These are phyloP conservation scores for Chalciporus pseudorubinellus DNA, from an alignment of 768 basidiomycete species.

Conservation along the genomic window DNA sequence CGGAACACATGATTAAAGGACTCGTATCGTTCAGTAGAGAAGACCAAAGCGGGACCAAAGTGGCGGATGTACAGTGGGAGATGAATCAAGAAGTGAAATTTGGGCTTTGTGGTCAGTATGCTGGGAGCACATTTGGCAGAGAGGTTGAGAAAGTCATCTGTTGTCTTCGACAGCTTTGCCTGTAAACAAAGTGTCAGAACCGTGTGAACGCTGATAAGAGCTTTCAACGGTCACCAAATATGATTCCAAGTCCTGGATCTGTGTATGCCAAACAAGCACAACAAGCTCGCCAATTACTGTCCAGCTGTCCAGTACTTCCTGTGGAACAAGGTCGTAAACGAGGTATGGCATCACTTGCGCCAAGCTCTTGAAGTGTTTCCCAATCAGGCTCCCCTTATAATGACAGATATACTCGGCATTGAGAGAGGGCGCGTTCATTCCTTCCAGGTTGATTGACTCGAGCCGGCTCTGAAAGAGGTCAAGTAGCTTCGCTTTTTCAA, in stretches of 20 bases:
- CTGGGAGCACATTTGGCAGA: too few species aligned
- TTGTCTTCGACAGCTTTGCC: too few species aligned
- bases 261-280: conserved; percentile 39
- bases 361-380: conserved; percentile 32
- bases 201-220: too few species aligned
- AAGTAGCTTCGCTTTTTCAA: conserved; percentile 22
- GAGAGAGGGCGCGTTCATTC: conserved; percentile 27
- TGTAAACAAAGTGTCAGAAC: too few species aligned
- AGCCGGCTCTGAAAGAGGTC: conserved; percentile 23
- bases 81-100: too few species aligned
- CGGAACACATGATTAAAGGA: too few species aligned
- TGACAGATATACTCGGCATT: conserved; percentile 32
- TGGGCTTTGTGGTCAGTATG: too few species aligned
- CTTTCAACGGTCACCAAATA: too few species aligned
- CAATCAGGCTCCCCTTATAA: conserved; percentile 30
- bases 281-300: conserved; percentile 35
- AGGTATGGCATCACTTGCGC: conserved; percentile 27
- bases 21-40: too few species aligned
- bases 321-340: conserved; percentile 29
- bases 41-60: too few species aligned
- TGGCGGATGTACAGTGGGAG: too few species aligned
- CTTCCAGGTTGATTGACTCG: conserved; percentile 20
- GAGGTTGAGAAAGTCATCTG: too few species aligned
- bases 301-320: conserved; percentile 23
- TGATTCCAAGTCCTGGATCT: conserved; percentile 22